phyloP scores from a whole-genome alignment of 2,329 filamentous ascomycete species.

The Neonectria hederae region DNA sequence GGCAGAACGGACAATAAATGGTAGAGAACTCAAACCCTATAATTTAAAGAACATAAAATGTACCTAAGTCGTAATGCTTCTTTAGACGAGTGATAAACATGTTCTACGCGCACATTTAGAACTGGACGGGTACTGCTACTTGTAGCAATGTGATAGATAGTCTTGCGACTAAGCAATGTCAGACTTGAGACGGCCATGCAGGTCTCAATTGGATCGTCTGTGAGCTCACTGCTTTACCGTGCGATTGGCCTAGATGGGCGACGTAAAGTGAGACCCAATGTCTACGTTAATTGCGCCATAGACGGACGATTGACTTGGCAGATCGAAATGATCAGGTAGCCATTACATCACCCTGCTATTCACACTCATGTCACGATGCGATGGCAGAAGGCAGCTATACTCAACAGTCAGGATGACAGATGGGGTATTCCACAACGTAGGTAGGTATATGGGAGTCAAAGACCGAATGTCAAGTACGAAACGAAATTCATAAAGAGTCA shows the following conservation, averaged over 20 bases:
- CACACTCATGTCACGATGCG: not conserved
- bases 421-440: constrained; percentile 15
- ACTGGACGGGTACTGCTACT: not conserved
- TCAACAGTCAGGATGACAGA: constrained; percentile 6
- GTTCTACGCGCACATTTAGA: not conserved
- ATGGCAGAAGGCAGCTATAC: not conserved
- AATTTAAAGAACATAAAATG: not conserved
- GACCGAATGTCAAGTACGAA: constrained; percentile 29
- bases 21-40: not conserved
- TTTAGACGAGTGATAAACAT: not conserved
- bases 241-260: constrained; percentile 3
- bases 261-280: constrained; percentile 8
- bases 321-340: no score
- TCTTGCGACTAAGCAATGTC: not conserved
- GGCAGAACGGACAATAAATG: not conserved
- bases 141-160: not conserved
- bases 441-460: constrained; percentile 8
- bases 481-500: constrained; percentile 44
- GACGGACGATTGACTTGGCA: not conserved
- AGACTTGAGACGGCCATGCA: not conserved
- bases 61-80: not conserved
- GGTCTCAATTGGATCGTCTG: not conserved
- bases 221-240: not conserved
- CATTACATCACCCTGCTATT: not conserved
- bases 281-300: constrained; percentile 8